Evolutionary conservation across 2,329 filamentous ascomycete genomes (phyloP).

Genomic region (Paracorniculantispora psalliotae): DNA sequence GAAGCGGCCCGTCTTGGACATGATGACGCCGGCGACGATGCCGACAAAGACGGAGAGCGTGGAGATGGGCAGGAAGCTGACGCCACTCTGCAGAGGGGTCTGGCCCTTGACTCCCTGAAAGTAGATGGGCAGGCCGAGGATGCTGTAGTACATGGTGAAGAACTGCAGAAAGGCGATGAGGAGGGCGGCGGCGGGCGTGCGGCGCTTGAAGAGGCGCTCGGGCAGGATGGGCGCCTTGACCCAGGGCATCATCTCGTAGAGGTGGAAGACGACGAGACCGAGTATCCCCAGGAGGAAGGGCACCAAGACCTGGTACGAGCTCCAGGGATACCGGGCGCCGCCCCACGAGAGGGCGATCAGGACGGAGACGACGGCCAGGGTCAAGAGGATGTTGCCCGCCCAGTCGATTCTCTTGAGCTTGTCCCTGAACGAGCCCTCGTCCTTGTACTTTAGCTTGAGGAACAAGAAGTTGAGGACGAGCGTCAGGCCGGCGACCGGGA

Average conservation of each 20-base stretch:
- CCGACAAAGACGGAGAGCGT: background rate
- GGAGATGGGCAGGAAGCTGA: slow-evolving; percentile 1
- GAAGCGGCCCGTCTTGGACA: slow-evolving; percentile 30
- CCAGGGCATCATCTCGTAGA: slow-evolving; percentile 25
- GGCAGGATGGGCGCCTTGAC: slow-evolving; percentile 32
- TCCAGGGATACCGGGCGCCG: slow-evolving; percentile 16
- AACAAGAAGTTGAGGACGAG: slow-evolving; percentile 14
- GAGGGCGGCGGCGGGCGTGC: slow-evolving; percentile 26
- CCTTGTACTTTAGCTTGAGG: slow-evolving; percentile 12
- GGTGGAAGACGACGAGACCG: slow-evolving; percentile 30
- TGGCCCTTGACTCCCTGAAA: slow-evolving; percentile 7
- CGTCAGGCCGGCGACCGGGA: slow-evolving; percentile 28
- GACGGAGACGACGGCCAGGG: background rate
- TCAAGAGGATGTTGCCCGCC: background rate
- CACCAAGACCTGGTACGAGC: background rate
- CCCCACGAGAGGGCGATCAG: background rate
- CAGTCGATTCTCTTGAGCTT: background rate
- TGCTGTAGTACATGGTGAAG: slow-evolving; percentile 7
- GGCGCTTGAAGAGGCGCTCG: slow-evolving; percentile 36
- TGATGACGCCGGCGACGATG: slow-evolving; percentile 27
- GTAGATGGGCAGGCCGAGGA: slow-evolving; percentile 13
- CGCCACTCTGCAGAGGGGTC: background rate
- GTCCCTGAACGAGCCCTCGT: background rate
- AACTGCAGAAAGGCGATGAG: slow-evolving; percentile 11
- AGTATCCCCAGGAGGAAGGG: slow-evolving; percentile 34